These are phyloP conservation scores for Cryphonectria carpinicola DNA, from an alignment of 2,329 filamentous ascomycete species.

Conservation along the genomic window DNA sequence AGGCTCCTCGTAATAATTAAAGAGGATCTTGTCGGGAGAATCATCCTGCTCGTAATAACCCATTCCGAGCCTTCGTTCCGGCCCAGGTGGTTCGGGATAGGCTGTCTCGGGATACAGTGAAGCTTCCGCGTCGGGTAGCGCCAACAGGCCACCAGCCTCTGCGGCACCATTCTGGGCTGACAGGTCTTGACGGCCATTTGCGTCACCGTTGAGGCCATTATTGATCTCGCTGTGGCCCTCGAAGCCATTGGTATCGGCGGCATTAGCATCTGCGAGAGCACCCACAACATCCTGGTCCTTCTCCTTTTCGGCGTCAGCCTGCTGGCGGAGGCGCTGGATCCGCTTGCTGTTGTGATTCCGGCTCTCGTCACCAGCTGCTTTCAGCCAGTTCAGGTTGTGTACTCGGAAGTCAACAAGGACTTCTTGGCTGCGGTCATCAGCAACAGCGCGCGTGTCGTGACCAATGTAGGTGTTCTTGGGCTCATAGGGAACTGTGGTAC, in stretches of 20 bases:
- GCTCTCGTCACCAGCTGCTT: constrained; percentile 60
- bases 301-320: constrained; percentile 62
- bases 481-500: constrained; percentile 75
- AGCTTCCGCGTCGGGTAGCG: constrained; percentile 18
- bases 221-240: constrained; percentile 41
- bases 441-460: constrained; percentile 87
- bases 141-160: constrained; percentile 35
- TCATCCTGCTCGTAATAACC: constrained; percentile 65
- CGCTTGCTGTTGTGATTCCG: constrained; percentile 60
- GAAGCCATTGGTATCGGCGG: constrained; percentile 37
- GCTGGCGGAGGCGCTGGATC: constrained; percentile 59
- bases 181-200: constrained; percentile 15
- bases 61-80: constrained; percentile 59
- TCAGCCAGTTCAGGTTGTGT: constrained; percentile 86
- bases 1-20: constrained; percentile 61
- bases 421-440: constrained; percentile 89
- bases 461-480: constrained; percentile 88
- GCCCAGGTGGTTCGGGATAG: constrained; percentile 56
- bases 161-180: constrained; percentile 32
- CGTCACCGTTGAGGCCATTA: constrained; percentile 27
- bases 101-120: constrained; percentile 32
- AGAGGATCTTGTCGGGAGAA: constrained; percentile 60
- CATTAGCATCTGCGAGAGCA: constrained; percentile 33
- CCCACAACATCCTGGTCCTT: constrained; percentile 41
- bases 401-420: constrained; percentile 87